phyloP scores from a whole-genome alignment of 1,139 yeast genomes.

The Nakaseomyces sp. region DNA sequence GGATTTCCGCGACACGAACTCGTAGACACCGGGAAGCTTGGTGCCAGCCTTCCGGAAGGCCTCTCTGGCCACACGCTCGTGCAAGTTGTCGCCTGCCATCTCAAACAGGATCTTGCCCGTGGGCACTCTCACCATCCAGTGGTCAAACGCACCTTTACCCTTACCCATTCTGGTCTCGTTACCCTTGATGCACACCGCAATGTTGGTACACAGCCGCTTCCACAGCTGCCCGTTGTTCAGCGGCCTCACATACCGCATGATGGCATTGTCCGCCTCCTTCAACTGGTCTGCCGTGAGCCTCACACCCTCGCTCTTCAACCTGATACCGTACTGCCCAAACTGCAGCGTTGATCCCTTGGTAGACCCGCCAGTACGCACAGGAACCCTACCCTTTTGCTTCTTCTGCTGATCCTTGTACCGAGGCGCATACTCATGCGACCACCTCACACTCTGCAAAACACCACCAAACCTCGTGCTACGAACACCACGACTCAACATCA shows the following conservation, averaged over 20 bases:
- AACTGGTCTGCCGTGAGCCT: conserved; percentile 85
- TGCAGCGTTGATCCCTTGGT: conserved; percentile 74
- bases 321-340: conserved; percentile 78
- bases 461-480: conserved; percentile 2
- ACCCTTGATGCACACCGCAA: conserved; percentile 93
- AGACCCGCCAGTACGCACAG: conserved; percentile 93
- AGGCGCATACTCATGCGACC: conserved; percentile 82
- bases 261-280: conserved; percentile 81
- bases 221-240: conserved; percentile 51
- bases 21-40: conserved; percentile 87
- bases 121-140: conserved; percentile 95
- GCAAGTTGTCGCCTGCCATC: conserved; percentile 59
- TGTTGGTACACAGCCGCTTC: conserved; percentile 74
- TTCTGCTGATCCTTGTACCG: conserved; percentile 64
- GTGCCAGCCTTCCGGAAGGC: conserved; percentile 87
- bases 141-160: conserved; percentile 96
- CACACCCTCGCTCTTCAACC: conserved; percentile 79
- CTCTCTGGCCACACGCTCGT: conserved; percentile 84
- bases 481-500: neutral
- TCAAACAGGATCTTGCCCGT: conserved; percentile 92
- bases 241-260: conserved; percentile 67
- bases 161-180: conserved; percentile 99
- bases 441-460: too few relatives aligned
- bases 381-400: conserved; percentile 89
- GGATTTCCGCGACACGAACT: conserved; percentile 62